phyloP scores from a whole-genome alignment of 2,329 filamentous ascomycete genomes.

The Cercospora sp. region DNA sequence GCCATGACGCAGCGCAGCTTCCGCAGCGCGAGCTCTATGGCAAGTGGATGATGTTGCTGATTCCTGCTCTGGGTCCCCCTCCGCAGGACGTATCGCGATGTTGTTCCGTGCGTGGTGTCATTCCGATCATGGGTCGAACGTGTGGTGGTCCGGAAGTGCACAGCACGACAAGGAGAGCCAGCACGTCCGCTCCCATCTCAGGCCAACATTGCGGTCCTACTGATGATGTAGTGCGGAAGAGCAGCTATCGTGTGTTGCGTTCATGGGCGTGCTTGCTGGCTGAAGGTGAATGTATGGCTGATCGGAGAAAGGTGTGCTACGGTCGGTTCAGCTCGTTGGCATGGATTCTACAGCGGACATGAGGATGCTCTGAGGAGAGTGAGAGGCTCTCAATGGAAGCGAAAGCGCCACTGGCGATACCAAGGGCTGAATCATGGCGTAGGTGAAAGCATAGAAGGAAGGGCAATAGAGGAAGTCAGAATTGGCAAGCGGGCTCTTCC shows the following conservation, averaged over 20 bases:
- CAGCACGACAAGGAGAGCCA: neutral
- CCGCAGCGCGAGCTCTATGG: neutral
- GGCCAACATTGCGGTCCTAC: neutral
- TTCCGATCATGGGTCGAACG: neutral
- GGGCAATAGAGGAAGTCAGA: neutral
- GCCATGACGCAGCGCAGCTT: neutral
- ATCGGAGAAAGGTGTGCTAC: neutral
- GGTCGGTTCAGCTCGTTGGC: neutral
- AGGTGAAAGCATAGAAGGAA: neutral
- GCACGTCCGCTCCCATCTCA: neutral
- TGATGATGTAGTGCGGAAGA: neutral
- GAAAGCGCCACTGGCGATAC: neutral
- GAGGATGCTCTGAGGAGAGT: neutral
- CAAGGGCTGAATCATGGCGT: neutral
- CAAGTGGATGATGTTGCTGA: neutral
- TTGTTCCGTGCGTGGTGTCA: neutral
- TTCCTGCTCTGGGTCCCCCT: neutral
- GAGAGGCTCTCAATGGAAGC: neutral
- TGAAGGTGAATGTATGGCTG: neutral
- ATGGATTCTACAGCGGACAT: neutral
- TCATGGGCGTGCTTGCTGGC: neutral
- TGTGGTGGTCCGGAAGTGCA: neutral
- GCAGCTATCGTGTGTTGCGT: neutral
- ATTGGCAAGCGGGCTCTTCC: slow-evolving; percentile 6
- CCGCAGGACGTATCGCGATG: neutral